Evolutionary conservation across 164 flowering plant genomes (phyloP), one percentile per base, ranked within the genome.

Genomic region (Vitis amurensis): DNA sequence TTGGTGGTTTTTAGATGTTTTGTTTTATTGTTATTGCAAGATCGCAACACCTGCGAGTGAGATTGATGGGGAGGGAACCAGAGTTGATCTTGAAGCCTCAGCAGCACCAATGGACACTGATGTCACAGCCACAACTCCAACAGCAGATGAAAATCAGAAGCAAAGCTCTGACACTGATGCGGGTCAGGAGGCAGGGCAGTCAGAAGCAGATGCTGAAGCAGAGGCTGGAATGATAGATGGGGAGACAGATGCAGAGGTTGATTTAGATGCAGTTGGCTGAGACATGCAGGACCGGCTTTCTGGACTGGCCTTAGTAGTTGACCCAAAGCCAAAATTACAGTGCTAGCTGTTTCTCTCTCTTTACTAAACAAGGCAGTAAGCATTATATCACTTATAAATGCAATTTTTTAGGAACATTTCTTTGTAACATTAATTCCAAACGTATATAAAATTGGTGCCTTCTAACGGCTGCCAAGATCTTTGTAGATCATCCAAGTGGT

Each of bases 211-310:
- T 63, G 83, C 77, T 48, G 93, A 89, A 70, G 82, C 74, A 8
- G 97, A 84, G 69, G 72, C 81, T 0, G 91, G 88, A 15, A 69
- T 77, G 78, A 76, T 82, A 27, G 94, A 88, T 69, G 93, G 89
- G 55, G 95, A 87, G 78, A 81, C 84, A 29, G 98, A 92, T 62
- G 82, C 84, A 67, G 95, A 91, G 55, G 87, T 67, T 23, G 93
- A 89, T 37, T 68, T 76, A 30, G 91, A 85, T 27, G 74, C 82
- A 47, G 79, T 49, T 14, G 77, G 74, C 68, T 79, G 70, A 77
- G n/a, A n/a, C n/a, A n/a, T n/a, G n/a, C n/a, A n/a, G n/a, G 63
- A 4, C 44, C 7, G 44, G 1, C 44, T 31, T 4, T 4, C 44
- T 31, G 44, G 1, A 23, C 27, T 23, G 27, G 27, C 27, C 27